Base-by-base conservation (phyloP, 2,329 filamentous ascomycete species). In the Clarireedia sp. region DNA sequence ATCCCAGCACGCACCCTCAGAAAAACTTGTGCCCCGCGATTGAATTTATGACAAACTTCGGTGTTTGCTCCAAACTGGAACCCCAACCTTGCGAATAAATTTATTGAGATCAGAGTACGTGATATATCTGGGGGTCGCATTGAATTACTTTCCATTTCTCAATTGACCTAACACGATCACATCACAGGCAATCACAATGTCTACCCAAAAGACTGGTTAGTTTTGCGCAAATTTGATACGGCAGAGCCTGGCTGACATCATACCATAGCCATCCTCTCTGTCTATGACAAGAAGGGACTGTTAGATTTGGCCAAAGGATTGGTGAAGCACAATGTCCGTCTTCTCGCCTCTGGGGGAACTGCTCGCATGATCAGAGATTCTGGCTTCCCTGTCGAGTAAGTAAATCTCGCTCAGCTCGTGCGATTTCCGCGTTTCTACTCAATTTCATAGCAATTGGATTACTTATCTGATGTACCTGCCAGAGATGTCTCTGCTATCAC, bases 401-500 rank as follows among this genome's bases (percentile, higher is more conserved):
- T 6, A n/a, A 37, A 19, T 37, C 14, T 26, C 43, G 21, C 21
- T 37, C 14, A 74, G 86, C 6, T 26, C 21, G 26, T 44, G 16
- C 2, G 23, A 14, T 9, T 45, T 24, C 29, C 46, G 10, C 55
- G 7, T 52, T 36, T 41, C 23, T 12, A 12, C n/a, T 23, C 48
- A 51, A 21, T 12, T 16, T 21, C 7, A 23, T 36, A 3, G 21
- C 9, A 41, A 8, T 7, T 24, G 16, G 17, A 7, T 16, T 16
- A 21, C 10, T 47, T 40, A 16, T 45, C 54, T 55, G 24, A 55
- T 29, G 6, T 17, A 5, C 38, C 16, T 17, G 21, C n/a, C 6
- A 95, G 90, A 75, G 94, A 99, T 76, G 89, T 99, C 67, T 96
- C 92, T 51, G 90, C 90, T 72, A 97, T 99, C 74, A 99, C 94